Evolutionary conservation across 805 yeast genomes (phyloP), one percentile per base, ranked within the genome.

Genomic region (Candida ponderosae): DNA sequence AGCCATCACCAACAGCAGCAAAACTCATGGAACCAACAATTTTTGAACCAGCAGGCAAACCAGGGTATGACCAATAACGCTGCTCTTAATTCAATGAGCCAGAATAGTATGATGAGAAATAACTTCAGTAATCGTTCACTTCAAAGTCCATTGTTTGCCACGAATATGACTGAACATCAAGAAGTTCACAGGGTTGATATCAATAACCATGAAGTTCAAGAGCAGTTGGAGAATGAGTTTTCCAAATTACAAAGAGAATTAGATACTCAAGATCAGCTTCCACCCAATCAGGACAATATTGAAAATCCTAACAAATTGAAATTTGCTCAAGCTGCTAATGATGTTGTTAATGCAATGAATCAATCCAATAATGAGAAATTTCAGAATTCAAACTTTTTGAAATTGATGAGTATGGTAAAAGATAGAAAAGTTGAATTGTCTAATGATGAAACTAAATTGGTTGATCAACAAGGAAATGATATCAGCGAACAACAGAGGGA

Each of bases 241-340:
- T 39, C 31, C 7, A 44, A 41, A 14, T 19, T 46, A 3, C 48
- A 48, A 8, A 36, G 39, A 28, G 45, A 48, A 29, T 45, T 48
- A 26, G 34, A 32, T 5, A 26, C 21, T 16, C 28, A 17, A 17
- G 29, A 37, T 14, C 10, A 33, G 5, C 31, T 37, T n/a, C 28
- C 19, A 13, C 8, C 10, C 13, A 16, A 8, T 18, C 13, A 33
- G 5, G 6, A 14, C 3, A 18, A 33, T 18, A 21, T 24, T 2
- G 23, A 28, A n/a, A 32, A 23, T 24, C 33, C 36, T 11, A 34
- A 39, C 19, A 47, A 50, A 26, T 37, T 40, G 18, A 41, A 44
- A 10, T 49, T 53, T 34, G 42, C 49, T 36, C 39, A 45, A 19
- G 52, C 55, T n/a, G 58, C 58, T 2, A 38, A 43, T 34, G 44